Evolutionary conservation across 441 rosid genomes (phyloP), one percentile per base, ranked within the genome.

Genomic region (Francoa sonchifolia): DNA sequence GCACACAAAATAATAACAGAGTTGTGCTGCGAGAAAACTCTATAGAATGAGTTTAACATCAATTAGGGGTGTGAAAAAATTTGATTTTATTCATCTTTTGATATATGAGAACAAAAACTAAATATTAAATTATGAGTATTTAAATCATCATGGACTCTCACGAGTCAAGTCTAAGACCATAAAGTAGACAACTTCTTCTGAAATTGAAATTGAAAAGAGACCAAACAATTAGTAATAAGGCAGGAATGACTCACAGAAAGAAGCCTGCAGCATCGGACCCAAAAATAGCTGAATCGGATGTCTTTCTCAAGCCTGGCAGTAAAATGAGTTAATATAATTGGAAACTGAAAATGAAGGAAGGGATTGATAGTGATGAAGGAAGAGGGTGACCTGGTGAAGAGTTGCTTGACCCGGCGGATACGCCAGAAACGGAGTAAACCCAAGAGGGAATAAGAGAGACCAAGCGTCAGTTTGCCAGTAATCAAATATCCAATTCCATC

Each of bases 341-440:
- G 17, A 42, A 32, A 19, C 2, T 19, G 19, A 16, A 20, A 19
- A 8, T 8, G 19, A 5, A 10, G 3, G 1, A 6, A n/a, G 19
- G 13, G 31, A 17, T 10, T 19, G 2, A 20, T 0, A 0, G 9
- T 9, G 32, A 6, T 12, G n/a, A 26, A 12, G 4, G 18, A 5
- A 27, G 2, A 35, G 0, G 0, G 17, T 10, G 29, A 76, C 84
- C 84, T 73, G 26, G 84, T 79, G 62, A 79, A 79, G 46, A 76
- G 55, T 39, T 63, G 62, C 48, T 71, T 76, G 33, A 69, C 77
- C 0, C 79, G 67, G 17, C 89, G 62, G 42, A 79, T 65, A 21
- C 89, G 61, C 79, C 84, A 79, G 35, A 79, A 76, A 22, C 89
- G 53, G 50, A 79, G 73, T 37, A 79, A 50, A 11, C 77, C 72